Percentiles rank a stretch among this genome's conserved stretches.
Conservation (phyloP, 1,284 basidiomycete species). For the Apiotrichum montevideense region DNA sequence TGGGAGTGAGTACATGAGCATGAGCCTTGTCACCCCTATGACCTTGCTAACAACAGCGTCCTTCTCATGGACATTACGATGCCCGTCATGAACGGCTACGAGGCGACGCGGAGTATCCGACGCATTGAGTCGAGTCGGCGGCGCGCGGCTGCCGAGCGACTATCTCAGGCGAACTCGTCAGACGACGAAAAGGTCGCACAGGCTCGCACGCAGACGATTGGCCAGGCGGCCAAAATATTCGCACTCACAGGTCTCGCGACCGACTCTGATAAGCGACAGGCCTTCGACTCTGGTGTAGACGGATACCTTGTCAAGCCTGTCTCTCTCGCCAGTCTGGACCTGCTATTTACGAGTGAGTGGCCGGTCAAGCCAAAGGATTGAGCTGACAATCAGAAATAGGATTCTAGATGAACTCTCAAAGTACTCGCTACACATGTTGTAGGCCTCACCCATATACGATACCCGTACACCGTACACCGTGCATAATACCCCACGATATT, state of each 20-base stretch:
- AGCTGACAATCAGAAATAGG: conserved; percentile 20
- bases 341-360: conserved; percentile 63
- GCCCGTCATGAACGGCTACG: conserved; percentile 83
- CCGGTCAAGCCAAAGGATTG: too few species aligned
- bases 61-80: conserved; percentile 86
- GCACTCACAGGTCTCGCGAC: conserved; percentile 90
- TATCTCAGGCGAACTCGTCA: conserved; percentile 1
- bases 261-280: conserved; percentile 80
- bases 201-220: background rate
- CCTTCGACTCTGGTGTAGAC: conserved; percentile 87
- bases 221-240: conserved; percentile 58
- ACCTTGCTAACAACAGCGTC: conserved; percentile 51
- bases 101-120: conserved; percentile 76
- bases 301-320: conserved; percentile 92
- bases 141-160: conserved; percentile 21
- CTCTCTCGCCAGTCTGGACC: conserved; percentile 77
- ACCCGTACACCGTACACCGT: too few species aligned
- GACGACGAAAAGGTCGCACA: conserved; percentile 33
- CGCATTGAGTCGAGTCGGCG: conserved; percentile 60
- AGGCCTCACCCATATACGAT: too few species aligned
- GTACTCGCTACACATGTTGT: too few species aligned
- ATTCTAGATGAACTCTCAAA: conserved; percentile 8
- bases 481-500: too few species aligned
- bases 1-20: conserved; percentile 56
- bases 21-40: too few species aligned